Percentiles rank a stretch among this genome's conserved stretches.
Evolutionary conservation across 2,329 filamentous ascomycete species (phyloP).

Genomic region (Ophiostoma perfectum): DNA sequence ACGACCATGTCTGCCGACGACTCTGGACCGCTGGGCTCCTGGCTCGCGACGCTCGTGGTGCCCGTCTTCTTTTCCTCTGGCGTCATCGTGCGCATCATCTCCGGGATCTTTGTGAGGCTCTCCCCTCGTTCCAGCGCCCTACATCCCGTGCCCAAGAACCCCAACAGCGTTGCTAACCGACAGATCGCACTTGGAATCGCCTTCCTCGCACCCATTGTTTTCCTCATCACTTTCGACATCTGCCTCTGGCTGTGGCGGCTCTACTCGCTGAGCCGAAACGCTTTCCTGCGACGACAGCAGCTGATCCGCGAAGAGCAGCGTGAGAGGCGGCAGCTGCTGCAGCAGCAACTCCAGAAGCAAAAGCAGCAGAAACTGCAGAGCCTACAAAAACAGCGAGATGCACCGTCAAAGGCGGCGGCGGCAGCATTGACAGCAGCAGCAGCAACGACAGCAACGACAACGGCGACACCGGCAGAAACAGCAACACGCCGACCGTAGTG

Average conservation of each 20-base stretch:
- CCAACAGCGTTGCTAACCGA: background rate
- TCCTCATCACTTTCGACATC: slow-evolving; percentile 48
- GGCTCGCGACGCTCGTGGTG: slow-evolving; percentile 21
- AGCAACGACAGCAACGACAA: background rate
- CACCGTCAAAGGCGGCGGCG: background rate
- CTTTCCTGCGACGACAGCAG: background rate
- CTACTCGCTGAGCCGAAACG: slow-evolving; percentile 28
- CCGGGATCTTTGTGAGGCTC: slow-evolving; percentile 26
- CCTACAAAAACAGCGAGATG: background rate
- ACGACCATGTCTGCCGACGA: no score
- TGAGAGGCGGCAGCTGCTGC: slow-evolving; percentile 12
- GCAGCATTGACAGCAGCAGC: background rate
- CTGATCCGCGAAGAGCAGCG: slow-evolving; percentile 12
- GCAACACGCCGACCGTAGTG: background rate
- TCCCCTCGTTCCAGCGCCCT: background rate
- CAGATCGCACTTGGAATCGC: slow-evolving; percentile 43
- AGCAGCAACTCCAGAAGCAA: slow-evolving; percentile 16
- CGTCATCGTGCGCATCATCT: slow-evolving; percentile 24
- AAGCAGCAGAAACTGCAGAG: slow-evolving; percentile 11
- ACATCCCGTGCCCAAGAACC: no score
- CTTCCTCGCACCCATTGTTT: slow-evolving; percentile 43
- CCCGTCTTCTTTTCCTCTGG: slow-evolving; percentile 25
- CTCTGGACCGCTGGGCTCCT: slow-evolving; percentile 19
- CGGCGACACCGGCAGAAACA: background rate
- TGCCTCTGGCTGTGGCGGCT: slow-evolving; percentile 50